Evolutionary conservation across 1,284 basidiomycete species (phyloP).

Genomic region (Ganoderma leucocontextum): DNA sequence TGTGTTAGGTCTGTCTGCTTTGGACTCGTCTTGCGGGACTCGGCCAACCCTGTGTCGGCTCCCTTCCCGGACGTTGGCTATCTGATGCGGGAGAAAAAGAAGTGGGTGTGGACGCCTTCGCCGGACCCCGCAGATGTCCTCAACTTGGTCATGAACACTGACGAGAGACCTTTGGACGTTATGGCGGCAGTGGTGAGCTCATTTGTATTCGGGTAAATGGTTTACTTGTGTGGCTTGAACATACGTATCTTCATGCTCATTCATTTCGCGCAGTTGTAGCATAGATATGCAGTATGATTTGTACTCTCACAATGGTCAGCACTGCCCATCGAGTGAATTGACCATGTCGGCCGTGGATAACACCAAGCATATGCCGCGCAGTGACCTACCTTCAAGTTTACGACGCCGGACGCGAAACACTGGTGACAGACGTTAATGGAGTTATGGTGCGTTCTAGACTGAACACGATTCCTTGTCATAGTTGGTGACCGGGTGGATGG

Average conservation of each 20-base stretch:
- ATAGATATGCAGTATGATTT: not conserved
- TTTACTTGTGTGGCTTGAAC: not conserved
- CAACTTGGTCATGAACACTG: too few relatives aligned
- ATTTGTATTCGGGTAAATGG: not conserved
- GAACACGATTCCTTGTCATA: too few relatives aligned
- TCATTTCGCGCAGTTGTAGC: not conserved
- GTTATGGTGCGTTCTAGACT: too few relatives aligned
- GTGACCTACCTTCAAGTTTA: too few relatives aligned
- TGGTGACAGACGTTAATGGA: too few relatives aligned
- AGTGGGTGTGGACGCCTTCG: not conserved
- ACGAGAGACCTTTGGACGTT: not conserved
- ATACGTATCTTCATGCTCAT: not conserved
- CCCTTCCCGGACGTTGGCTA: not conserved
- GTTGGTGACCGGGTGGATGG: too few relatives aligned
- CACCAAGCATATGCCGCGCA: too few relatives aligned
- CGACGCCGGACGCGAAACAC: too few relatives aligned
- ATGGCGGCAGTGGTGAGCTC: slow-evolving; percentile 1
- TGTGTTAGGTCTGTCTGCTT: not conserved
- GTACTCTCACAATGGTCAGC: too few relatives aligned
- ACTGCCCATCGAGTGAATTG: too few relatives aligned
- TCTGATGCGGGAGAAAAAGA: not conserved
- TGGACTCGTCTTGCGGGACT: not conserved
- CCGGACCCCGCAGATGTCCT: not conserved
- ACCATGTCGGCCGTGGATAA: too few relatives aligned
- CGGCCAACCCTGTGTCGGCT: not conserved